These are phyloP conservation scores for Backusella parvicylindrica DNA, from an alignment of 192 early-diverging fungal species.

Conservation along the genomic window DNA sequence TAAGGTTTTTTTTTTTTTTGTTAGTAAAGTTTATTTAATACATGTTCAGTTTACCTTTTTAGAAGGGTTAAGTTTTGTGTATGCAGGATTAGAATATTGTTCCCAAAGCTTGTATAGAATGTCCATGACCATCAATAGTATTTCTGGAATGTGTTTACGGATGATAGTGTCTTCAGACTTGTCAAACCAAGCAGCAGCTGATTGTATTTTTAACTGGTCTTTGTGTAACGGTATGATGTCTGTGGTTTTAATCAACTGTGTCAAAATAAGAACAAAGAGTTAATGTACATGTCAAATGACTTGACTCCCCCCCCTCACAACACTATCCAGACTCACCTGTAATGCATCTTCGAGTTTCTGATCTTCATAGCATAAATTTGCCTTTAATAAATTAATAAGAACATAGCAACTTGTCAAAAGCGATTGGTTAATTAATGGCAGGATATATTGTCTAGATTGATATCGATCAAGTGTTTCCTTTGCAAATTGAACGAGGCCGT, in stretches of 20 bases:
- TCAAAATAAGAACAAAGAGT: not conserved
- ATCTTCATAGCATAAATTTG: constrained; percentile 35
- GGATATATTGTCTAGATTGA: not conserved
- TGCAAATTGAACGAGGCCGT: not conserved
- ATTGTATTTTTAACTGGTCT: not conserved
- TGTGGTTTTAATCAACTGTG: not conserved
- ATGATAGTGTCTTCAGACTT: not conserved
- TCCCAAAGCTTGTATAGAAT: not conserved
- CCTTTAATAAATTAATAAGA: constrained; percentile 50
- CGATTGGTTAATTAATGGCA: not conserved
- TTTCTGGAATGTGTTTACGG: constrained; percentile 1
- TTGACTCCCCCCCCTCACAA: not conserved
- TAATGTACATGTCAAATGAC: not conserved
- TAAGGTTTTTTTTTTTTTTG: not conserved
- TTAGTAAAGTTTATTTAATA: not conserved
- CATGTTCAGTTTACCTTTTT: not conserved
- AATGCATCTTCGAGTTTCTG: constrained; percentile 63
- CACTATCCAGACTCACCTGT: constrained; percentile 27
- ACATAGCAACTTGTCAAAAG: not conserved
- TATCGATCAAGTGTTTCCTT: not conserved
- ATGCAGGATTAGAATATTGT: not conserved
- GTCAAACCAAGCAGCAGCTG: not conserved
- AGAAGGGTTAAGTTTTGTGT: not conserved
- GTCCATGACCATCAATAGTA: not conserved
- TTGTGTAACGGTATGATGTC: not conserved